Conservation (phyloP, 1,284 basidiomycete genomes). For the Cystobasidium slooffiae region DNA sequence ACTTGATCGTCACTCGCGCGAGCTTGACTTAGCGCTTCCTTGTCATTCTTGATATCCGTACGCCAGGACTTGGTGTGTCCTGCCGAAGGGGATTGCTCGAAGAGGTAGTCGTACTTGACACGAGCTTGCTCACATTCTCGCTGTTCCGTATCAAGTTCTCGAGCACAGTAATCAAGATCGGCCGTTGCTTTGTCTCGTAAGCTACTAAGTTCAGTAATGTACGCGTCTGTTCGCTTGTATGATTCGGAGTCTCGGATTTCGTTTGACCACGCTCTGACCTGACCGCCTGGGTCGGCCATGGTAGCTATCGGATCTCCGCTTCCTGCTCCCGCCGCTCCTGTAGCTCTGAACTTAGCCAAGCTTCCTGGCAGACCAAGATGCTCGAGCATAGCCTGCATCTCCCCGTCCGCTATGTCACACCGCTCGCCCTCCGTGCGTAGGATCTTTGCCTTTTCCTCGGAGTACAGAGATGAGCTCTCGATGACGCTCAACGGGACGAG, state of each 20-base stretch:
- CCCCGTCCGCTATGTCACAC: slow-evolving; percentile 79
- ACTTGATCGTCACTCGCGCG: slow-evolving; percentile 79
- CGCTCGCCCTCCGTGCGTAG: slow-evolving; percentile 87
- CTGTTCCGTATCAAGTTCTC: slow-evolving; percentile 58
- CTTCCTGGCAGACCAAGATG: slow-evolving; percentile 78
- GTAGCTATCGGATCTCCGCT: slow-evolving; percentile 59
- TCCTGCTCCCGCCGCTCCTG: slow-evolving; percentile 65
- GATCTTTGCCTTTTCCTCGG: slow-evolving; percentile 97
- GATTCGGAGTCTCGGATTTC: slow-evolving; percentile 73
- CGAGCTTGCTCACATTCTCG: slow-evolving; percentile 58
- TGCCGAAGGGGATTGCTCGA: slow-evolving; percentile 86
- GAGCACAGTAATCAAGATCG: slow-evolving; percentile 44
- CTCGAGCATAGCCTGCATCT: slow-evolving; percentile 78
- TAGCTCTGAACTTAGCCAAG: slow-evolving; percentile 72
- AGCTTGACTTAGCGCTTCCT: slow-evolving; percentile 75
- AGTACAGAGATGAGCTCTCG: slow-evolving; percentile 93
- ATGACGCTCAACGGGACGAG: slow-evolving; percentile 93
- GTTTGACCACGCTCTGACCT: slow-evolving; percentile 75
- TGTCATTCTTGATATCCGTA: slow-evolving; percentile 78
- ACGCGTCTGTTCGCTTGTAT: slow-evolving; percentile 67
- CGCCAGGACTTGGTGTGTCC: slow-evolving; percentile 72
- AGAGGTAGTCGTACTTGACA: slow-evolving; percentile 81
- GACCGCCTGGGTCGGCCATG: slow-evolving; percentile 67
- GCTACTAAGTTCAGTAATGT: slow-evolving; percentile 63
- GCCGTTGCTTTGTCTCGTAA: slow-evolving; percentile 49